A percentile compares a stretch with the other conserved stretches of the same genome.
These are phyloP conservation scores for Isatis tinctoria DNA, from an alignment of 345 rosid species.

Conservation along the genomic window DNA sequence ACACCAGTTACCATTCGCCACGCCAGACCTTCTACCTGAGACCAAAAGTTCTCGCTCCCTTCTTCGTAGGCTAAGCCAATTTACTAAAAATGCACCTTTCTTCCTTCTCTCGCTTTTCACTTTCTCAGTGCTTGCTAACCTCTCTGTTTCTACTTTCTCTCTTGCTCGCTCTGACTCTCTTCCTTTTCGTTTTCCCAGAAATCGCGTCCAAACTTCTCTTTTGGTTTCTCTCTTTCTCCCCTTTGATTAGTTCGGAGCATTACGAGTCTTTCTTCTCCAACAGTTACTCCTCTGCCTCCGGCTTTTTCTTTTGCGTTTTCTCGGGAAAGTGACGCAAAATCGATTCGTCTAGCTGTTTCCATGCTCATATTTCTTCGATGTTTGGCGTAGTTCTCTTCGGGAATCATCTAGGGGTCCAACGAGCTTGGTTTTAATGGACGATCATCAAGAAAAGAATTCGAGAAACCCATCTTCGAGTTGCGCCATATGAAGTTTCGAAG, in stretches of 20 bases:
- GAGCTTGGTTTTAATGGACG: not conserved
- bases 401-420: not conserved
- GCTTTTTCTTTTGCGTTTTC: not conserved
- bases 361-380: not conserved
- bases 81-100: not conserved
- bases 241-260: not conserved
- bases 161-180: not conserved
- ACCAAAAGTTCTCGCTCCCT: not conserved
- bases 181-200: not conserved
- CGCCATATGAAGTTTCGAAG: not conserved
- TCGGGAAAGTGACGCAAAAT: not conserved
- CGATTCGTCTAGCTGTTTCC: not conserved
- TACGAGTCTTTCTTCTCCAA: not conserved
- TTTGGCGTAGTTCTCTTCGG: not conserved
- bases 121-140: not conserved
- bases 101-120: not conserved
- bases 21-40: not conserved
- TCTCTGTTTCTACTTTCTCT: constrained; percentile 7
- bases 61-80: not conserved
- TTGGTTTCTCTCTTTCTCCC: constrained; percentile 15
- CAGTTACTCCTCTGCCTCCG: not conserved
- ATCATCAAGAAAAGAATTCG: constrained; percentile 9
- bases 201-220: not conserved
- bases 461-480: not conserved
- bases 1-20: not conserved